Evolutionary conservation across 257 asterid species (phyloP), one percentile per base, ranked within the genome.

Genomic region (Solanum pinnatisectum): DNA sequence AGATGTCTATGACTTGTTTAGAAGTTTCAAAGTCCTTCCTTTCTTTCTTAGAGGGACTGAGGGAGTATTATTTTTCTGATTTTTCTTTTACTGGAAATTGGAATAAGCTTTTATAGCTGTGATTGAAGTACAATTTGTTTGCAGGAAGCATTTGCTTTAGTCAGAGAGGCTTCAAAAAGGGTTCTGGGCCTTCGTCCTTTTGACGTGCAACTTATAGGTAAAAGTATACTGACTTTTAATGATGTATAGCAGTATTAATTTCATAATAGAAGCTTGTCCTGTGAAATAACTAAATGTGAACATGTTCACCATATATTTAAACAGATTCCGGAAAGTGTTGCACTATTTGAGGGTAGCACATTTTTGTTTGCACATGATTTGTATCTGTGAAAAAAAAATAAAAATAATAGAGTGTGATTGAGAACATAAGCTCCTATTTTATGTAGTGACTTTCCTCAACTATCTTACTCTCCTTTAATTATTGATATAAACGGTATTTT

Each of bases 181-280:
- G 99, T 97, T 92, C 96, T 97, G 3, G 99, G 99, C 84, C 99
- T 97, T 88, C 98, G 99, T 63, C 99, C 99, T 16, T 97, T 97
- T 86, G 99, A 97, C 89, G 99, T 96, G 49, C 99, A 97, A 90
- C 91, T 97, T 88, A 96, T 97, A 89, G 99, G 99, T 95, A 89
- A 83, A 82, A 86, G 15, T 44, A 16, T 44, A 70, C 37, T 5
- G 85, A 44, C 40, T 27, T 44, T 46, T 27, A 46, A 46, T 81
- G 70, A 46, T 49, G 40, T 81, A 30, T 81, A 44, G 13, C 15
- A 30, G n/a, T 78, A 78, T 79, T 15, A 44, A 15, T 79, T 79
- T 35, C 27, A 44, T 79, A 44, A 44, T 44, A 46, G 70, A 23
- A 81, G 39, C 68, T 25, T 81, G 3, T 9, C 40, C 40, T 46